Evolutionary conservation across 495 filamentous ascomycete genomes (phyloP).

Genomic region (Lentithecium fluviatile): DNA sequence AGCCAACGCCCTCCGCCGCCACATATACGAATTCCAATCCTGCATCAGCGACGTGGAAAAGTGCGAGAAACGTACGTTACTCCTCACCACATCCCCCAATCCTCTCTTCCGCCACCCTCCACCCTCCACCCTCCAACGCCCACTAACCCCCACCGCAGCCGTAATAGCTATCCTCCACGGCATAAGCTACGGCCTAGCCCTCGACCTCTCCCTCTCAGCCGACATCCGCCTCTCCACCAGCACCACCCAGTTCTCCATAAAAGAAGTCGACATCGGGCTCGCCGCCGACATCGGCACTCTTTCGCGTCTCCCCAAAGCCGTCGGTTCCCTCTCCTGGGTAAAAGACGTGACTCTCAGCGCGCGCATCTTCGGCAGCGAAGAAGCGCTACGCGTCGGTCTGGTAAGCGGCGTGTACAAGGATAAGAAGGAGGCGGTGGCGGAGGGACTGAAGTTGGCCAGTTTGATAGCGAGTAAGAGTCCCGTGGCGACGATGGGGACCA

Average conservation of each 20-base stretch:
- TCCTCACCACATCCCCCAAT: too few species aligned
- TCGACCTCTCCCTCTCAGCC: conserved; percentile 75
- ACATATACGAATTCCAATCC: conserved; percentile 74
- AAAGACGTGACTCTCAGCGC: conserved; percentile 86
- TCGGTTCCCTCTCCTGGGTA: conserved; percentile 77
- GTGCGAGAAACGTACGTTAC: conserved; percentile 95
- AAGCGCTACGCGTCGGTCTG: conserved; percentile 80
- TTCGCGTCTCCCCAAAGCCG: conserved; percentile 78
- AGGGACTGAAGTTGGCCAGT: conserved; percentile 63
- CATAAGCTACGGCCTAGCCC: conserved; percentile 73
- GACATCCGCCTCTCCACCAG: conserved; percentile 75
- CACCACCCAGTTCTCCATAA: conserved; percentile 70
- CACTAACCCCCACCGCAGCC: too few species aligned
- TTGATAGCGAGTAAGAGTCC: conserved; percentile 81
- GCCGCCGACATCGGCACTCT: conserved; percentile 93
- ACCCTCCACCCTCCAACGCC: too few species aligned
- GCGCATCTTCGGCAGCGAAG: conserved; percentile 70
- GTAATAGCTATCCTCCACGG: conserved; percentile 85
- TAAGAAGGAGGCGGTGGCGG: conserved; percentile 34
- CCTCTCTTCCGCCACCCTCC: too few species aligned
- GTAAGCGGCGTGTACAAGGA: conserved; percentile 69
- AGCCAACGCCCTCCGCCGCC: conserved; percentile 61
- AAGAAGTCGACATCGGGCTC: conserved; percentile 93
- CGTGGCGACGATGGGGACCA: conserved; percentile 88
- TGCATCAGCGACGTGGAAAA: conserved; percentile 73